Evolutionary conservation across 768 basidiomycete genomes (phyloP).

Genomic region (Daedaleopsis nitida): DNA sequence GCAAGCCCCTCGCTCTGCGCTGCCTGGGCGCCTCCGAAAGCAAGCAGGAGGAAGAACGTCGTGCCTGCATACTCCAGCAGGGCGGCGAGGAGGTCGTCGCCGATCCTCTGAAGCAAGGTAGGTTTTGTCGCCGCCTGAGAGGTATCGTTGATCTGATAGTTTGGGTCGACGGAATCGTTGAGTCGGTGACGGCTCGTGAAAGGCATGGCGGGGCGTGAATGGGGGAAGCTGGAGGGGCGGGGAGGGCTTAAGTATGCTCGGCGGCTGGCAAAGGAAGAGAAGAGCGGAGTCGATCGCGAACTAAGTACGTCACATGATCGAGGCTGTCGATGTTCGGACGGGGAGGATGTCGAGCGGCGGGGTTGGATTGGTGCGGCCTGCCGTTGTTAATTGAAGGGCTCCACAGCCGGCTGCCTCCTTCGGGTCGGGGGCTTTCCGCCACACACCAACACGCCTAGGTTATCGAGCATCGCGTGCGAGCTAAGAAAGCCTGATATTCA

Average conservation of each 20-base stretch:
- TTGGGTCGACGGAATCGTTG: constrained; percentile 5
- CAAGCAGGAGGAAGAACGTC: constrained; percentile 63
- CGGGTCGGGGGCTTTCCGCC: background rate
- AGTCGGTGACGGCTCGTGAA: background rate
- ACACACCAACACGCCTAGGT: background rate
- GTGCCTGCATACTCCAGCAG: constrained; percentile 63
- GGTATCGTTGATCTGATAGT: constrained; percentile 2
- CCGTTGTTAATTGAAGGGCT: constrained; percentile 1
- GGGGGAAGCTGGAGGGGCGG: background rate
- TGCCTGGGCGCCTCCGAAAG: constrained; percentile 62
- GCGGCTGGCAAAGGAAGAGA: constrained; percentile 2
- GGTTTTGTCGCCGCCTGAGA: constrained; percentile 1
- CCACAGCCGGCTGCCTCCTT: background rate
- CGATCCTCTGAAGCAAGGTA: constrained; percentile 31
- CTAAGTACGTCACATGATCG: constrained; percentile 21
- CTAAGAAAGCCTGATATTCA: background rate
- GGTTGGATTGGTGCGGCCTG: constrained; percentile 6
- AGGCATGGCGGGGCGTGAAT: background rate
- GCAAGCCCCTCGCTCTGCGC: constrained; percentile 30
- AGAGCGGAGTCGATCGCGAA: constrained; percentile 3
- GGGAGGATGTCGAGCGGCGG: constrained; percentile 2
- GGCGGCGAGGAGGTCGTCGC: constrained; percentile 49
- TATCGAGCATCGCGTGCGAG: background rate
- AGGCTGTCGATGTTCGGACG: background rate
- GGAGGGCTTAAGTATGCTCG: background rate